Conservation (phyloP, 169 alveolate genomes). For the Eimeria praecox region DNA sequence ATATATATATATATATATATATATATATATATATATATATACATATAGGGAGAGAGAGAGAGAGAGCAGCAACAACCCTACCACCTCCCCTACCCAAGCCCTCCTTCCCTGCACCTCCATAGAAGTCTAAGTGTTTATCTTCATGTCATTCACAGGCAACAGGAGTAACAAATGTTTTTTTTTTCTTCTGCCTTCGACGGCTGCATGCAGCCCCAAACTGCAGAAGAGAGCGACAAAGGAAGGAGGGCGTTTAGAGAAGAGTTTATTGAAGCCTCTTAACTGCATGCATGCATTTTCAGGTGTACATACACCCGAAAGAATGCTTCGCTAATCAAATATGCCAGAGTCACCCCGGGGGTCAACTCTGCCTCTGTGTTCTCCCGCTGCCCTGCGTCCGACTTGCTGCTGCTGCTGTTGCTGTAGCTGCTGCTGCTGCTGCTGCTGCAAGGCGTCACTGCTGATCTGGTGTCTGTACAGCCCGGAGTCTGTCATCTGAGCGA, state of each 20-base stretch:
- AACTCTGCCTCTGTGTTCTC: constrained; percentile 37
- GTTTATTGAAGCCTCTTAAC: no score
- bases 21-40: no score
- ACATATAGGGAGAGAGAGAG: no score
- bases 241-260: no score
- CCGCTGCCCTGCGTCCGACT: constrained; percentile 25
- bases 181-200: neutral
- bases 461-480: neutral
- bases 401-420: constrained; percentile 11
- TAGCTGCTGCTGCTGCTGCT: neutral
- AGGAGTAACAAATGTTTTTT: neutral
- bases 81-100: no score
- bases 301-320: neutral
- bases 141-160: no score
- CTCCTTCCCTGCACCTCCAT: no score
- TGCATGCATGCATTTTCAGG: neutral
- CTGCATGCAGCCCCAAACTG: neutral
- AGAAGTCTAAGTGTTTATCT: no score
- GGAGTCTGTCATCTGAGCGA: neutral
- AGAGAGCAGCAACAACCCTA: no score
- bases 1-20: no score
- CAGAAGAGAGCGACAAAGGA: no score
- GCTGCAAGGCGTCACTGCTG: neutral
- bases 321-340: neutral
- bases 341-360: constrained; percentile 50